A percentile compares a stretch with the other conserved stretches of the same genome.
Evolutionary conservation across 768 basidiomycete species (phyloP).

Genomic region (Exidia glandulosa): DNA sequence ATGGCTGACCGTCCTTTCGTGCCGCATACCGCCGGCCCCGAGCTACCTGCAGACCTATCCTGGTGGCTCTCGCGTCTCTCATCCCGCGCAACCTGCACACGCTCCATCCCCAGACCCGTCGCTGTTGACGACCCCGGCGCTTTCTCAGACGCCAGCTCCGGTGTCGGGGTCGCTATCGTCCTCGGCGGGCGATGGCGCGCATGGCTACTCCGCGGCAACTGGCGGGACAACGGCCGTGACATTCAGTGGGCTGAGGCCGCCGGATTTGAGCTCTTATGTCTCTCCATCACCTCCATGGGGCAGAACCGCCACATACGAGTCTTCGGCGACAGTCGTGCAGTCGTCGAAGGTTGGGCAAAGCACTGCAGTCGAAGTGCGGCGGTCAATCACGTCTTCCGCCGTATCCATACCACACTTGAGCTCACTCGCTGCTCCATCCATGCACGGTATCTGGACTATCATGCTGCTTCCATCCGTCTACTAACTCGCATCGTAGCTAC

Average conservation of each 20-base stretch:
- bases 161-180: slow-evolving; percentile 1
- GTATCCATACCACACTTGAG: slow-evolving; percentile 8
- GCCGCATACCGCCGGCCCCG: not conserved
- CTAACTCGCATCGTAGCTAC: no score
- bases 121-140: not conserved
- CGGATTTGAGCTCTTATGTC: slow-evolving; percentile 14
- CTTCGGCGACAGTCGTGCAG: slow-evolving; percentile 29
- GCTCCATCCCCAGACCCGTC: not conserved
- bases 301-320: slow-evolving; percentile 10
- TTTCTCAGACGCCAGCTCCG: not conserved
- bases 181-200: not conserved
- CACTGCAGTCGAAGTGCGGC: slow-evolving; percentile 22
- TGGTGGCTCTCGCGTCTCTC: not conserved
- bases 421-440: not conserved
- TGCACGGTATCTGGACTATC: not conserved
- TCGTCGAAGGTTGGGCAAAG: slow-evolving; percentile 33
- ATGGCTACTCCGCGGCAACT: not conserved
- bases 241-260: not conserved
- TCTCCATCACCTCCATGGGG: not conserved
- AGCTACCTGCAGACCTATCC: not conserved
- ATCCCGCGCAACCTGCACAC: no score
- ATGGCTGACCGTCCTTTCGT: slow-evolving; percentile 5
- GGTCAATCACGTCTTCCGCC: slow-evolving; percentile 20
- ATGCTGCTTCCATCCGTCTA: no score
- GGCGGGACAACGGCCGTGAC: not conserved